These are phyloP conservation scores for Syzygium aqueum DNA, from an alignment of 345 rosid species.

Conservation along the genomic window DNA sequence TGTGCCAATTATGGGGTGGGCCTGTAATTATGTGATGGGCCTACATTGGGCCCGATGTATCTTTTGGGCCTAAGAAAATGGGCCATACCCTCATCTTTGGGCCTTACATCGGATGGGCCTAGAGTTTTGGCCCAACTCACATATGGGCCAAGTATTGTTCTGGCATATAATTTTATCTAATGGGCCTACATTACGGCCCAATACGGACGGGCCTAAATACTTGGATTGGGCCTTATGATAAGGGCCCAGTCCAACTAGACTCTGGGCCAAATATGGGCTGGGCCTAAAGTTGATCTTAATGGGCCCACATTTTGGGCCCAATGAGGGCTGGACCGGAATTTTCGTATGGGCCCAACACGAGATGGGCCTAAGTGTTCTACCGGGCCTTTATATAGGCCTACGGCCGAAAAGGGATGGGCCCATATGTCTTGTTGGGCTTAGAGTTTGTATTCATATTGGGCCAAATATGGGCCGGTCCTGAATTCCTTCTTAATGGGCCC, in stretches of 20 bases:
- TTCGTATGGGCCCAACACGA: not conserved
- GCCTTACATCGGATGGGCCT: not conserved
- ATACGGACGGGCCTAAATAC: not conserved
- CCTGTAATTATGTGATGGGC: not conserved
- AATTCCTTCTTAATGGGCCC: not conserved
- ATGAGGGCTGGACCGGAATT: not conserved
- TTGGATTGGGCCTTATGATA: not conserved
- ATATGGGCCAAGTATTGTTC: too few species aligned
- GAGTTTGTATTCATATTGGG: not conserved
- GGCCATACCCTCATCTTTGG: not conserved
- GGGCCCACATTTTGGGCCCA: not conserved
- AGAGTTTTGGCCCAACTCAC: too few species aligned
- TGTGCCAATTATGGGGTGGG: rapidly evolving
- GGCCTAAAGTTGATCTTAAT: too few species aligned
- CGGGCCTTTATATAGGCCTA: not conserved
- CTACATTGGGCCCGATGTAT: not conserved
- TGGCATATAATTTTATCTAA: not conserved
- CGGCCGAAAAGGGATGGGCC: too few species aligned
- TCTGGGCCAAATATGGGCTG: not conserved
- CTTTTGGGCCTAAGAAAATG: not conserved
- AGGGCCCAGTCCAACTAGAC: too few species aligned
- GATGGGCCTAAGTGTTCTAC: not conserved
- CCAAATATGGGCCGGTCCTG: not conserved
- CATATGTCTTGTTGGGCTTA: not conserved
- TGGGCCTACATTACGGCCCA: not conserved